Evolutionary conservation across 768 basidiomycete species (phyloP), one percentile per base, ranked within the genome.

Genomic region (Boletellus sp.): DNA sequence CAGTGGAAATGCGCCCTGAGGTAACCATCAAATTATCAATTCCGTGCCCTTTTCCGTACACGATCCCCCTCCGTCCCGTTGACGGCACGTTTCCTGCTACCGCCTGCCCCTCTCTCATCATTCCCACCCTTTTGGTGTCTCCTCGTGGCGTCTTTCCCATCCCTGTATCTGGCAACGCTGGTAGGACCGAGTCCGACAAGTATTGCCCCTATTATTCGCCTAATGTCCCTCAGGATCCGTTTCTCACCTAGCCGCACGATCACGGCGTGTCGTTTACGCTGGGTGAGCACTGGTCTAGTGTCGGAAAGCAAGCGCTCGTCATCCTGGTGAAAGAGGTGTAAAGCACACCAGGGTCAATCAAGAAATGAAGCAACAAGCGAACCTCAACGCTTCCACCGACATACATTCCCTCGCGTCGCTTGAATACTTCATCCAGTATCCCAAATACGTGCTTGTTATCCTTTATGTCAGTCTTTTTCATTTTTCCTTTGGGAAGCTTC

Each of bases 181-280:
- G 23, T 10, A 11, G 28, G 6, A 6, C 12, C 10, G 23, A 55
- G 33, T 31, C 56, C 54, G 9, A 50, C 36, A 42, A 54, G 45
- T 42, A 50, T 41, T 19, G 9, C 24, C 28, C 20, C 23, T 7
- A 65, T 24, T 15, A n/a, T 35, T 33, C 60, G 53, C 38, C 71
- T 56, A 0, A 67, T 52, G 1, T 54, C 57, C 3, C 58, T 61
- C 47, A 94, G 59, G 12, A 93, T 82, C 20, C 77, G 70, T 69
- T 92, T 92, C 71, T 94, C 92, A 4, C 89, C 88, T 10, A 90
- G 63, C 32, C 92, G 77, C 12, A 93, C 89, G 40, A 87, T 69
- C 8, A 85, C 62, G 1, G 92, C 91, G 50, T 83, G 73, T 51
- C 72, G 73, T 58, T 74, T 77, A 56, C 82, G 80, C 45, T 70